A percentile compares a stretch with the other conserved stretches of the same genome.
Conservation (phyloP, 441 rosid species). For the Erysimum pusillum region DNA sequence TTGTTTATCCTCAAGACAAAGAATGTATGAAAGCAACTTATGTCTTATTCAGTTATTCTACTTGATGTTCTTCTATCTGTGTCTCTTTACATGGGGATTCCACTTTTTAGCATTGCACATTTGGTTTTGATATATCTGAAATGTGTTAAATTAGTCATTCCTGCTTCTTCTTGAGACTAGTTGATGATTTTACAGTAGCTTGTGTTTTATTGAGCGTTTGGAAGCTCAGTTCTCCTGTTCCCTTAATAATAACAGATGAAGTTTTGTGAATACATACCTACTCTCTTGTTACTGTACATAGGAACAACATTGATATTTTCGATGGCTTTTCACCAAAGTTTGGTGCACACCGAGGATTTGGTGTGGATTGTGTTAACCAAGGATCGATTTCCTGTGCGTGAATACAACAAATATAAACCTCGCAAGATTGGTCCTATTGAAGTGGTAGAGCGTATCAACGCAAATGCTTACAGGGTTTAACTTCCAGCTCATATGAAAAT, state of each 20-base stretch:
- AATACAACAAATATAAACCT: too few species aligned
- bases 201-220: background rate
- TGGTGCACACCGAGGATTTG: too few species aligned
- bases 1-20: slow-evolving; percentile 4
- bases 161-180: slow-evolving; percentile 17
- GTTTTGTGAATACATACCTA: slow-evolving; percentile 7
- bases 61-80: slow-evolving; percentile 10
- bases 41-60: slow-evolving; percentile 13
- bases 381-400: too few species aligned
- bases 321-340: too few species aligned
- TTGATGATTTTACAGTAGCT: slow-evolving; percentile 3
- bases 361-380: too few species aligned
- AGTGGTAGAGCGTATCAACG: too few species aligned
- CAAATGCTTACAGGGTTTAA: too few species aligned
- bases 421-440: too few species aligned
- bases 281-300: background rate
- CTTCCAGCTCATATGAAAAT: too few species aligned
- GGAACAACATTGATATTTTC: slow-evolving; percentile 10
- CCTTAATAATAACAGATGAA: background rate
- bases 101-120: slow-evolving; percentile 6
- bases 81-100: background rate
- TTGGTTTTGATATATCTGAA: slow-evolving; percentile 12
- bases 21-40: background rate
- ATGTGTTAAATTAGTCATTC: slow-evolving; percentile 5
- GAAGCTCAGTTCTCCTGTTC: slow-evolving; percentile 21